These are phyloP conservation scores for Saraca asoca DNA, from an alignment of 331 rosid species.

Conservation along the genomic window DNA sequence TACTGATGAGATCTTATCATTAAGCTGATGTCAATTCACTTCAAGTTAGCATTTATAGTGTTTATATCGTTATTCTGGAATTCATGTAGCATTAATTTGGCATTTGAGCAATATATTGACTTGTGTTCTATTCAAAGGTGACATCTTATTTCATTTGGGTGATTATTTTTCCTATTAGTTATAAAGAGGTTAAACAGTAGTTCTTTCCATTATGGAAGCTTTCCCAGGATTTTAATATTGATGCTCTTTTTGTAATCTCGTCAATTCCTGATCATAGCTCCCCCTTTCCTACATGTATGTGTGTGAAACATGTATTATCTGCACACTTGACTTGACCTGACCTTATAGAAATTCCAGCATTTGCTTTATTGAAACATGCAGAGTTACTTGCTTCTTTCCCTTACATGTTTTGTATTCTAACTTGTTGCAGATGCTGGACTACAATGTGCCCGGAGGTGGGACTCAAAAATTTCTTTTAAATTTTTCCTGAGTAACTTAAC, in stretches of 20 bases:
- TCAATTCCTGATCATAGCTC: conserved; percentile 5
- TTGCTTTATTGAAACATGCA: conserved; percentile 7
- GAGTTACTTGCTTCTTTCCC: conserved; percentile 15
- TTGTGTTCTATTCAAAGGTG: too few relatives aligned
- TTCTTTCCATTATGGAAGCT: too few relatives aligned
- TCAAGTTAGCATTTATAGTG: background rate
- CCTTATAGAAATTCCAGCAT: background rate
- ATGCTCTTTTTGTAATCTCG: background rate
- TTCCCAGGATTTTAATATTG: too few relatives aligned
- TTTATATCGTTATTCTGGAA: background rate
- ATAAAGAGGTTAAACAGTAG: too few relatives aligned
- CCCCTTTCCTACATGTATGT: background rate
- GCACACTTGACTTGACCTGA: background rate
- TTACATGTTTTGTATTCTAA: conserved; percentile 32
- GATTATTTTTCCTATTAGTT: too few relatives aligned
- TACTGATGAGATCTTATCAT: too few relatives aligned
- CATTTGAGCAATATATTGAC: too few relatives aligned
- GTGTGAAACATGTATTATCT: background rate
- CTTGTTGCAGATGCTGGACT: conserved; percentile 88
- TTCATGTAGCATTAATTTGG: too few relatives aligned
- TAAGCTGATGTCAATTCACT: background rate
- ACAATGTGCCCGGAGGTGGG: conserved; percentile 94
- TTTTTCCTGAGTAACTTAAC: conserved; percentile 25
- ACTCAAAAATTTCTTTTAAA: conserved; percentile 15
- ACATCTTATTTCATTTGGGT: too few relatives aligned